Evolutionary conservation across 2,329 filamentous ascomycete species (phyloP).

Genomic region (Stylonectria norvegica): DNA sequence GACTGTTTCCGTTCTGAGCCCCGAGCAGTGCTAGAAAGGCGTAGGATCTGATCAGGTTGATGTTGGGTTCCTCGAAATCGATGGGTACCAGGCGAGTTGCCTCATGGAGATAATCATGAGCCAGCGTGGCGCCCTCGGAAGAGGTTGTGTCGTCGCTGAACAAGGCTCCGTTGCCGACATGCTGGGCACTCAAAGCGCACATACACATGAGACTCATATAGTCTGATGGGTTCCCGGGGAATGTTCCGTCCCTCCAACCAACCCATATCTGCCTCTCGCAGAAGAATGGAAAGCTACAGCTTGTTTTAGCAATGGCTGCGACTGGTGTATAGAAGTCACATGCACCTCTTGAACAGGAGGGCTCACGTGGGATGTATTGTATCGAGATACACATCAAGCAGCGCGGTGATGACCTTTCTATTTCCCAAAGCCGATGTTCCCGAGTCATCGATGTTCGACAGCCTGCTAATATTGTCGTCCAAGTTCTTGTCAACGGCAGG

Average conservation of each 20-base stretch:
- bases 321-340: no score
- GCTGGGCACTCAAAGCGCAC: conserved; percentile 45
- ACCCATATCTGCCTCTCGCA: conserved; percentile 40
- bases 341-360: no score
- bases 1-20: conserved; percentile 2
- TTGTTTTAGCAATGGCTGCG: no score
- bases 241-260: conserved; percentile 37
- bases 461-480: no score
- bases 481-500: no score
- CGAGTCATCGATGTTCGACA: neutral
- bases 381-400: conserved; percentile 46
- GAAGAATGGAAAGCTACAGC: conserved; percentile 43
- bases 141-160: conserved; percentile 21
- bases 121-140: neutral
- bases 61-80: neutral
- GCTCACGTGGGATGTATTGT: conserved; percentile 44
- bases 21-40: conserved; percentile 1
- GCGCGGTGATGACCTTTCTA: conserved; percentile 17
- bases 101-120: neutral
- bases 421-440: neutral
- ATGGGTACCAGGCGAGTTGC: neutral
- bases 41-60: conserved; percentile 2
- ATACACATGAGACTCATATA: conserved; percentile 49
- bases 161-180: conserved; percentile 45
- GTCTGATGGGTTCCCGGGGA: conserved; percentile 38